Evolutionary conservation across 352 stramenopile genomes (phyloP), one percentile per base, ranked within the genome.

Genomic region (Peronosclerospora sorghi): DNA sequence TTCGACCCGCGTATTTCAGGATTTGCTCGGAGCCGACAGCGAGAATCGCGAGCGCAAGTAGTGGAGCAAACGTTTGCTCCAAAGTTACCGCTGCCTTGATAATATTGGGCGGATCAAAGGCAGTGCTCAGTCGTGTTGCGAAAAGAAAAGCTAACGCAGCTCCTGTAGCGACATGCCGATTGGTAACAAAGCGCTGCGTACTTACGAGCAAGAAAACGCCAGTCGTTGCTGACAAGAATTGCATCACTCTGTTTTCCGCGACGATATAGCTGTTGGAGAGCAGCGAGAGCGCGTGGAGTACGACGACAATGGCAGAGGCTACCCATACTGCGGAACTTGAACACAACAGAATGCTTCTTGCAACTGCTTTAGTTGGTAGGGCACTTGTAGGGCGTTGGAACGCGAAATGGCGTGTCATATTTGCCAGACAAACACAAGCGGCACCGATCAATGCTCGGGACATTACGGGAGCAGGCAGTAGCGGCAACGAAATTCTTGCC

Each of bases 261-360:
- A 89, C 71, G 20, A 94, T 84, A 51, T 83, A 94, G 60, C 76
- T 90, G 48, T 94, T 94, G 24, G 81, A 91, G 14, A 89, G 59
- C 18, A 89, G 54, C 8, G 67, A 65, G 12, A 87, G 48, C 10
- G 61, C 50, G 41, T 90, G 80, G 20, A 88, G 44, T 9, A 88
- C 41, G 15, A 86, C 59, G 4, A 80, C 35, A 8, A 69, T 36
- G 8, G 70, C 53, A 3, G 57, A 55, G 2, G 80, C 51, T 8
- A 69, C 36, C 27, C 41, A 41, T 4, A 42, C 51, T n/a, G 44
- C 45, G 23, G 51, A 50, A 27, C 48, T 32, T 18, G 49, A 51
- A 32, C 18, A 24, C 23, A 36, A 8, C 21, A 28, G 37, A 26
- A n/a, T 23, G n/a, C n/a, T n/a, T 35, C 13, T 35, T 35, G 30